Evolutionary conservation across 1,284 basidiomycete species (phyloP), one percentile per base, ranked within the genome.

Genomic region (Microbotryomycetes sp.): DNA sequence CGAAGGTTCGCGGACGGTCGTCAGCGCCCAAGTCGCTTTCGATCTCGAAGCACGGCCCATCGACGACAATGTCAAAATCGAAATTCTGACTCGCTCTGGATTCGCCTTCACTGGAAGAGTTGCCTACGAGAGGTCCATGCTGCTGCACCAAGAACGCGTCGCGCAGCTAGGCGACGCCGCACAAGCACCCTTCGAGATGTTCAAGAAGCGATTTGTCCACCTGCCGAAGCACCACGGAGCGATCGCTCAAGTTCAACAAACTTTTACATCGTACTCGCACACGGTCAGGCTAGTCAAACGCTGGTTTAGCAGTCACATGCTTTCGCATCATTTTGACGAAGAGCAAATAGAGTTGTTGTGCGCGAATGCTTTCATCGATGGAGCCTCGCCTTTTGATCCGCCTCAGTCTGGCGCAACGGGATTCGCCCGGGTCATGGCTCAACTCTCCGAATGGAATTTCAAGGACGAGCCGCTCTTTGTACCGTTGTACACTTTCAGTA

Each of bases 291-390:
- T 98, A 24, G 82, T 89, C 46, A 94, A 97, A 77, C 83, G 96
- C 54, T 99, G 96, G 96, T 77, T 97, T 52, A 83, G 87, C 0
- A 80, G 86, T 1, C 96, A 98, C 75, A 89, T 94, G 87, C 81
- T 97, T 24, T 79, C 89, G 18, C 78, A 81, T 1, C 85, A 90
- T 67, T 77, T 93, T 47, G 80, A 81, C 5, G 81, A 85, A 58
- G 91, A 97, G 74, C 83, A 84, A 0, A 80, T 91, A 50, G 96
- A 99, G 75, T 77, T 98, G 13, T 74, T 98, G 29, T 88, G 87
- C 70, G 89, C 89, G 0, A 73, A 74, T 23, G 76, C 80, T 3
- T 84, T 81, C 68, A 71, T 82, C 48, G 76, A 75, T 52, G 73
- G 77, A 0, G 73, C 67, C 0, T 57, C 63, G 9, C 56, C 63